A percentile compares a stretch with the other conserved stretches of the same genome.
Conservation (phyloP, 192 early-diverging fungal genomes). For the Entomortierella beljakovae region DNA sequence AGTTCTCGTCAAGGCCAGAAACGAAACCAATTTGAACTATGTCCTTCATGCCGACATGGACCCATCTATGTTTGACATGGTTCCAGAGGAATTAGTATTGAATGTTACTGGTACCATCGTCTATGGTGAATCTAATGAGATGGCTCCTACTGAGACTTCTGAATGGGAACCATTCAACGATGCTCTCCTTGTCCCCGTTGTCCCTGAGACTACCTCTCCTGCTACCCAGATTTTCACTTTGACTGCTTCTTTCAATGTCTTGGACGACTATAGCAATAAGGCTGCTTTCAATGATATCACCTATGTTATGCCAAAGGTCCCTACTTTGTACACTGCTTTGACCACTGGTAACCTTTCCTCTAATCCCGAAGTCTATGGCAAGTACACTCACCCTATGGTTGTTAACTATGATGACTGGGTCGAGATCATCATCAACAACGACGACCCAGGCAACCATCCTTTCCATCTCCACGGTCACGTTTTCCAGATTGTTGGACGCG, state of each 20-base stretch:
- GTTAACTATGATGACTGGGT: conserved; percentile 72
- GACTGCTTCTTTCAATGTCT: conserved; percentile 73
- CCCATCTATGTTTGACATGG: conserved; percentile 78
- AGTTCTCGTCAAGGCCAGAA: conserved; percentile 80
- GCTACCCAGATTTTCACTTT: conserved; percentile 64
- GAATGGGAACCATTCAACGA: conserved; percentile 68
- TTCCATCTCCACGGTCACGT: conserved; percentile 90
- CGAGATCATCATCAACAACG: conserved; percentile 82
- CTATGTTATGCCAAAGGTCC: conserved; percentile 73
- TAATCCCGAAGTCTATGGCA: conserved; percentile 69
- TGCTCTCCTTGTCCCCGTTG: conserved; percentile 62
- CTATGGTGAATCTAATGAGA: conserved; percentile 55
- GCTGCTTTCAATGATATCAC: conserved; percentile 84
- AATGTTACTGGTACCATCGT: conserved; percentile 71
- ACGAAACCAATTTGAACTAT: conserved; percentile 72
- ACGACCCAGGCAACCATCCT: conserved; percentile 77
- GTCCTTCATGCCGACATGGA: conserved; percentile 81
- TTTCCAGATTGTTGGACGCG: conserved; percentile 82
- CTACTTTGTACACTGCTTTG: conserved; percentile 74
- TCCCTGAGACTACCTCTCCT: conserved; percentile 50
- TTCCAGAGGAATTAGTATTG: conserved; percentile 65
- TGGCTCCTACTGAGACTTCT: conserved; percentile 27
- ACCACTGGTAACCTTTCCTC: conserved; percentile 63
- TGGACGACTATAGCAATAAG: conserved; percentile 81
- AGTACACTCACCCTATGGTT: conserved; percentile 70